These are phyloP conservation scores for Taphrina wiesneri DNA, from an alignment of 1,139 yeast species.

Conservation along the genomic window DNA sequence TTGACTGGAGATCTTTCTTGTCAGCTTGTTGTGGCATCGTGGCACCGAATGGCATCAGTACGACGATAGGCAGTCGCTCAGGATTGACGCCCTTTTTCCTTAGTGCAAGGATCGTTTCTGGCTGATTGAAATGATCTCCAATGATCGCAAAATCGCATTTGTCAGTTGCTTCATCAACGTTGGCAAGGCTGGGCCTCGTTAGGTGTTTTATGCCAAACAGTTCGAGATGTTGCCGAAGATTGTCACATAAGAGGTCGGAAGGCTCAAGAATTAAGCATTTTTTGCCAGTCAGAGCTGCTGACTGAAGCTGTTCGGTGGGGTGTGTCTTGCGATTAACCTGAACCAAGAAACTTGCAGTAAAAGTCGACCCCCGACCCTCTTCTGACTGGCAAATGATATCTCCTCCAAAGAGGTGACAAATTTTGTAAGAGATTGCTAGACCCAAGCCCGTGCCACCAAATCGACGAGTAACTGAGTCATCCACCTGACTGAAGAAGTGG, in stretches of 20 bases:
- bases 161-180: not conserved
- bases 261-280: constrained; percentile 22
- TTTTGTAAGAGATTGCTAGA: constrained; percentile 41
- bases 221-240: constrained; percentile 10
- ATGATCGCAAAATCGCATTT: constrained; percentile 20
- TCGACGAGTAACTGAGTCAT: constrained; percentile 58
- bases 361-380: constrained; percentile 19
- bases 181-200: not conserved
- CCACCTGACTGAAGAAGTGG: constrained; percentile 63
- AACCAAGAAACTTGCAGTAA: constrained; percentile 16
- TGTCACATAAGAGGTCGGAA: not conserved
- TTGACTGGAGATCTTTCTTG: constrained; percentile 6
- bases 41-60: constrained; percentile 30
- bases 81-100: not conserved
- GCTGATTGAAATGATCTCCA: constrained; percentile 30
- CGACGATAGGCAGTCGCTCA: constrained; percentile 19
- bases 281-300: not conserved
- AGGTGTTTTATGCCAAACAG: constrained; percentile 13
- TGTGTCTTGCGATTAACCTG: not conserved
- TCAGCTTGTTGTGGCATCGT: constrained; percentile 25
- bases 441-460: constrained; percentile 66
- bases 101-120: constrained; percentile 21
- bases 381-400: constrained; percentile 15
- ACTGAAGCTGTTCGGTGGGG: not conserved
- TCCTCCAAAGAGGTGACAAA: constrained; percentile 22